Conservation (phyloP, 495 filamentous ascomycete species). For the Aspergillus funiculosus region DNA sequence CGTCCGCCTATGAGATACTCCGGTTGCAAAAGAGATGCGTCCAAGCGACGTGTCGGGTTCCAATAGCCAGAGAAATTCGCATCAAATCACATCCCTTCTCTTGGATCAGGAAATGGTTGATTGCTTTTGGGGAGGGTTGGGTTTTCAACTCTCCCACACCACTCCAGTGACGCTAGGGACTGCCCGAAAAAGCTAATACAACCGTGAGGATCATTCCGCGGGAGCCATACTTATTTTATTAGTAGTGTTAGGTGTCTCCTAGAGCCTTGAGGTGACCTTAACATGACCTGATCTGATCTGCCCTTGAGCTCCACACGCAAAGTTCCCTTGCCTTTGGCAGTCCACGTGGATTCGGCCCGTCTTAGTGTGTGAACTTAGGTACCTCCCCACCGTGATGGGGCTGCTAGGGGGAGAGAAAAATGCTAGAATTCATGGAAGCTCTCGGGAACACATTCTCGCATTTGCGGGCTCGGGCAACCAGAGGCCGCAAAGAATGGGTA, state of each 20-base stretch:
- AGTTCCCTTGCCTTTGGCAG: not conserved
- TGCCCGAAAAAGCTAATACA: not conserved
- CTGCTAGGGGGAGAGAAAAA: not conserved
- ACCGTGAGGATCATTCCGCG: no score
- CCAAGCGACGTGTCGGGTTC: conserved; percentile 5
- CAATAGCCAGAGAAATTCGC: not conserved
- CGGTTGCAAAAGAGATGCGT: not conserved
- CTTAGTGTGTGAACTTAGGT: conserved; percentile 2
- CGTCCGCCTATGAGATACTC: not conserved
- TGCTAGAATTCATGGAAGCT: not conserved
- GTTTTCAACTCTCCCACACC: not conserved
- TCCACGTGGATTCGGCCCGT: conserved; percentile 2
- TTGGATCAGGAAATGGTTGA: not conserved
- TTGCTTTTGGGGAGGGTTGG: conserved; percentile 1
- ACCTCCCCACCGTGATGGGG: conserved; percentile 3
- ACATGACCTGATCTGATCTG: no score
- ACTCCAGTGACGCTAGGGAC: no score
- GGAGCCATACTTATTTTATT: no score
- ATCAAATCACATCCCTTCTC: not conserved
- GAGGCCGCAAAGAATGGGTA: not conserved
- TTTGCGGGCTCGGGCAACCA: conserved; percentile 3
- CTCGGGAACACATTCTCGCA: not conserved
- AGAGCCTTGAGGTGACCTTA: no score
- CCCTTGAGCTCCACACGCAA: no score
- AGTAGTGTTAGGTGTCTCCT: no score